Evolutionary conservation across 2,329 filamentous ascomycete genomes (phyloP).

Genomic region (Penicillium crustosum): DNA sequence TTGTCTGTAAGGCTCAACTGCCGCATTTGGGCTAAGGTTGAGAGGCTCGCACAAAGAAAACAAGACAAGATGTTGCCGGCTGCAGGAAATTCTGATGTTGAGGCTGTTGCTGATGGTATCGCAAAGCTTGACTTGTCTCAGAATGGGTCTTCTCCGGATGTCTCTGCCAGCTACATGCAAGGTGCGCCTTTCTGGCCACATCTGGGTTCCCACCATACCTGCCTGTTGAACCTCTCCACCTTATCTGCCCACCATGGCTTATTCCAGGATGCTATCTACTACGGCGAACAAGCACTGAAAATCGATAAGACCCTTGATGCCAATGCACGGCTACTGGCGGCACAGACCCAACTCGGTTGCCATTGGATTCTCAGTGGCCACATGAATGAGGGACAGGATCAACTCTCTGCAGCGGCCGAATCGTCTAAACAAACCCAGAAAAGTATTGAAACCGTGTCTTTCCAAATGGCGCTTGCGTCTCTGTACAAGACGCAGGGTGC

Average conservation of each 20-base stretch:
- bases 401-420: constrained; percentile 58
- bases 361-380: constrained; percentile 53
- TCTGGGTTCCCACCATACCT: constrained; percentile 69
- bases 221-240: constrained; percentile 70
- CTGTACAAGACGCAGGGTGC: constrained; percentile 51
- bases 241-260: constrained; percentile 82
- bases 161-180: constrained; percentile 48
- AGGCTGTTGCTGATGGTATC: constrained; percentile 40
- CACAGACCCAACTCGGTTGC: constrained; percentile 48
- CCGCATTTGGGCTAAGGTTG: constrained; percentile 53
- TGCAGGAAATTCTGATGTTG: constrained; percentile 32
- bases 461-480: constrained; percentile 45
- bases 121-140: constrained; percentile 42
- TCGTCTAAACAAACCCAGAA: constrained; percentile 52
- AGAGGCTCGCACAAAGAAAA: constrained; percentile 44
- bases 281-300: constrained; percentile 78
- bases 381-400: constrained; percentile 53
- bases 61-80: constrained; percentile 28
- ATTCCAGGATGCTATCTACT: constrained; percentile 84
- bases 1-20: constrained; percentile 51
- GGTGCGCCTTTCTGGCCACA: constrained; percentile 78
- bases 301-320: constrained; percentile 70
- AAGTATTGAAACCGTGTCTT: constrained; percentile 54
- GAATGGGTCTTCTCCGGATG: constrained; percentile 34
- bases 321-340: constrained; percentile 52